These are phyloP conservation scores for Grosmannia serpens DNA, from an alignment of 2,329 filamentous ascomycete genomes.

Conservation along the genomic window DNA sequence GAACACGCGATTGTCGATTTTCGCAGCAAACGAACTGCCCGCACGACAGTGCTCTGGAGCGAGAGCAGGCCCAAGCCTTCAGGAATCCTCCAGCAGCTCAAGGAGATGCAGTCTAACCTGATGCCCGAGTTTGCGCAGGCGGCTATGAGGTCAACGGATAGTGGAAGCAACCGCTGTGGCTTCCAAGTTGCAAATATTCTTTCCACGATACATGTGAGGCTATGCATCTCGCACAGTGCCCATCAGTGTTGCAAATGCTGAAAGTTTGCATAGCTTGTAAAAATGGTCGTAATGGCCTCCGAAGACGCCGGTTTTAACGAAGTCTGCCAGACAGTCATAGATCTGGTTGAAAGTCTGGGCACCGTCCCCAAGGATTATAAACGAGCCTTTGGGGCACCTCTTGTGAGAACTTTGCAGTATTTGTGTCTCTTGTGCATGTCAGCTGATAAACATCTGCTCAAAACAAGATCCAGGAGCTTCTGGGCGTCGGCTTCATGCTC, in stretches of 20 bases:
- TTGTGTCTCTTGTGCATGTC: not conserved
- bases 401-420: not conserved
- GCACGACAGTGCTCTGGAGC: not conserved
- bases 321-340: not conserved
- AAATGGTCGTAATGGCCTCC: not conserved
- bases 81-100: not conserved
- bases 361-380: not conserved
- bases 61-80: not conserved
- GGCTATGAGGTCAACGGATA: not conserved
- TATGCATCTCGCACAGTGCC: not conserved
- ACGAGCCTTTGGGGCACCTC: not conserved
- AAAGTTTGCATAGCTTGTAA: not conserved
- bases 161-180: conserved; percentile 1
- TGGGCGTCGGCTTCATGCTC: not conserved
- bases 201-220: not conserved
- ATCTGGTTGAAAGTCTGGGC: not conserved
- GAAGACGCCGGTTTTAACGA: not conserved
- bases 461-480: not conserved
- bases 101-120: not conserved
- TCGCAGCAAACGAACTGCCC: not conserved
- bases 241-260: not conserved
- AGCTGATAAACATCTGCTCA: not conserved
- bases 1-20: conserved; percentile 26
- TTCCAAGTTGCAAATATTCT: conserved; percentile 2
- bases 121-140: not conserved